These are phyloP conservation scores for Fulvia fulva DNA, from an alignment of 2,329 filamentous ascomycete genomes.

Conservation along the genomic window DNA sequence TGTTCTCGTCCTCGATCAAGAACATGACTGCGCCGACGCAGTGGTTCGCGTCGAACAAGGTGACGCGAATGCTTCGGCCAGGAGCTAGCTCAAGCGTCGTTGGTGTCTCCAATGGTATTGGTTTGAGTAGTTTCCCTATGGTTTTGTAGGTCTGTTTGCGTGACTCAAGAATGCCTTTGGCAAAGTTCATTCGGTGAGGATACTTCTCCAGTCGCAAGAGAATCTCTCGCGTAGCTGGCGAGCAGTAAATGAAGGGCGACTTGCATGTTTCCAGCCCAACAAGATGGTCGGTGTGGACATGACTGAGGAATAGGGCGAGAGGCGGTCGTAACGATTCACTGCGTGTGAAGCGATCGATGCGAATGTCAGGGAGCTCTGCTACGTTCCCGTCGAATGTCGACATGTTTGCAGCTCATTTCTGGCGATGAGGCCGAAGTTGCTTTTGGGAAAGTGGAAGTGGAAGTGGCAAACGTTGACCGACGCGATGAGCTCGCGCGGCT, in stretches of 20 bases:
- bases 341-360: constrained; percentile 75
- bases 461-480: neutral
- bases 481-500: too few relatives aligned
- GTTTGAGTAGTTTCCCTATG: constrained; percentile 68
- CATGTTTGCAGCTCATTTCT: constrained; percentile 47
- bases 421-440: neutral
- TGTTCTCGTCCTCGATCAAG: constrained; percentile 69
- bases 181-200: constrained; percentile 72
- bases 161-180: constrained; percentile 70
- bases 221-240: constrained; percentile 73
- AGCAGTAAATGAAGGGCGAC: constrained; percentile 87
- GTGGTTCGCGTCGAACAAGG: constrained; percentile 86
- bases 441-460: neutral
- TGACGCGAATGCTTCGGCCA: constrained; percentile 68
- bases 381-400: constrained; percentile 73
- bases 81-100: constrained; percentile 70
- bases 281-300: constrained; percentile 89
- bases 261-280: constrained; percentile 71
- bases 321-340: constrained; percentile 54
- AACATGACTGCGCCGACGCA: constrained; percentile 92
- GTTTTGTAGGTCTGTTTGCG: constrained; percentile 72
- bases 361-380: constrained; percentile 73
- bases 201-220: constrained; percentile 54
- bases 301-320: constrained; percentile 82
- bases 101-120: constrained; percentile 77